Conservation (phyloP, 169 alveolate species). For the Cyclospora cayetanensis region DNA sequence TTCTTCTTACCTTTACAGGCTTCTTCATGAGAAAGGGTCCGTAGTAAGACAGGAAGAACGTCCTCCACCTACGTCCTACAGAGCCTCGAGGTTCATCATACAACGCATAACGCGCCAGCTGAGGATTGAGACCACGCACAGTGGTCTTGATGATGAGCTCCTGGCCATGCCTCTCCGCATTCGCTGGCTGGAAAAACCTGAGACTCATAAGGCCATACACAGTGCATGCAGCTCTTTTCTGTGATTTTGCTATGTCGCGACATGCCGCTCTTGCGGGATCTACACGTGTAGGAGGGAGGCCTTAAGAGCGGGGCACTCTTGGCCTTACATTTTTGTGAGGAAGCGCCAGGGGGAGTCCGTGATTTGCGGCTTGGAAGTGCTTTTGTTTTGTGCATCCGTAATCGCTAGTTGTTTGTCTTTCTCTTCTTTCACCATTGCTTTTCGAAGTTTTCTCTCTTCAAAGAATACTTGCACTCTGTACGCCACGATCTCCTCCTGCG, state of each 20-base stretch:
- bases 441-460: constrained; percentile 51
- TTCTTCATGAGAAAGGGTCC: constrained; percentile 77
- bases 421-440: background rate
- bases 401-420: too few species aligned
- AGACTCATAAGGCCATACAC: background rate
- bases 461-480: constrained; percentile 60
- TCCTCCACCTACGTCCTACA: constrained; percentile 79
- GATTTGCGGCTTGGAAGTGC: too few species aligned
- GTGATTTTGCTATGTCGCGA: too few species aligned
- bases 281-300: too few species aligned
- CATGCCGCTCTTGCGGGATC: too few species aligned
- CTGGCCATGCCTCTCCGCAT: background rate
- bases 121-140: constrained; percentile 61
- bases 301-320: too few species aligned
- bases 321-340: too few species aligned
- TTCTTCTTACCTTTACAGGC: constrained; percentile 69
- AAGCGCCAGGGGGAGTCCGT: too few species aligned
- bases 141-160: constrained; percentile 55
- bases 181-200: constrained; percentile 38
- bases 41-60: constrained; percentile 74
- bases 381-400: too few species aligned
- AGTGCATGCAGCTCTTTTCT: background rate
- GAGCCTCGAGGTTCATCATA: constrained; percentile 79
- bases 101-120: constrained; percentile 65
- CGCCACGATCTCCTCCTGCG: constrained; percentile 65